Evolutionary conservation across 2,329 filamentous ascomycete genomes (phyloP), one percentile per base, ranked within the genome.

Genomic region (Penicillium sp.): DNA sequence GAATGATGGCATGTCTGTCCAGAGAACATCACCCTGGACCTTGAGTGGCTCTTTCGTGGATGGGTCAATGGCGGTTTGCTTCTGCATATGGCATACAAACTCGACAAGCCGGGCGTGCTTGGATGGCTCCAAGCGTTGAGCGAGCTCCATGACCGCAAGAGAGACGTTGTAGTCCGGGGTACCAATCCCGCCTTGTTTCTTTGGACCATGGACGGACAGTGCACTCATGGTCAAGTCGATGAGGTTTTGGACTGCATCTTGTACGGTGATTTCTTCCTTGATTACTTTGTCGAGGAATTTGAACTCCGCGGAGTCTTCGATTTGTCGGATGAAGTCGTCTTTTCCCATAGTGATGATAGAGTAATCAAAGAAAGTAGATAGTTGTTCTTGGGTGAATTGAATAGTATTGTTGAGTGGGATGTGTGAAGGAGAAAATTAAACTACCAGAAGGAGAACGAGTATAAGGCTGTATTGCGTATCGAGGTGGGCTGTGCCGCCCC

Each of bases 21-120:
- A 56, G n/a, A 56, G 44, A 31, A 30, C 48, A 41, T 45, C 30
- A 4, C 44, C 44, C 27, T 56, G 39, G 13, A 44, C 50, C 22
- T 39, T 49, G 22, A 48, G 38, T 7, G 51, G 47, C 11, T 56
- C 36, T 11, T 48, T 39, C 11, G 50, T 53, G 22, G 36, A 52
- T 22, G 46, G 52, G 36, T 57, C 42, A 19, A 46, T 27, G 13
- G 48, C 50, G 19, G 22, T 30, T 37, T 53, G 40, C 37, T 55
- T 51, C 30, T 57, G 53, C 7, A 56, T 42, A 44, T 49, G 35
- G 33, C 18, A 49, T 19, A 55, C 18, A 36, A 57, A 56, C 19
- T 57, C 50, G 18, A 52, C 50, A 33, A 57, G 53, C 35, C 46
- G 54, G 40, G 33, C 25, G 25, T 57, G 53, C 28, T 57, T 48